These are phyloP conservation scores for Aspergillus asperescens DNA, from an alignment of 495 filamentous ascomycete genomes.

Conservation along the genomic window DNA sequence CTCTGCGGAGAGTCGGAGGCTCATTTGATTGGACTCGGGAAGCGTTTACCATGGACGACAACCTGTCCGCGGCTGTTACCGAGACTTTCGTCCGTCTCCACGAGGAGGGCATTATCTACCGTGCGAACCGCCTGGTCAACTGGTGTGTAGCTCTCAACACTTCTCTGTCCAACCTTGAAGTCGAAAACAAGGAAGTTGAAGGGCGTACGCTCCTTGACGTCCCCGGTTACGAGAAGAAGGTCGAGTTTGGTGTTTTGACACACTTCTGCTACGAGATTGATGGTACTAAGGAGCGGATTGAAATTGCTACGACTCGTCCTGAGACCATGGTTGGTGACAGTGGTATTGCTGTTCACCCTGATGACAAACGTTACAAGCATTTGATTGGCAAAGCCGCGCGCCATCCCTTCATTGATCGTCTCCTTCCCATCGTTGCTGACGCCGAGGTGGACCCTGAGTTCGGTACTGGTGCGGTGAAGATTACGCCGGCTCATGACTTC, in stretches of 20 bases:
- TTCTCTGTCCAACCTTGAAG: slow-evolving; percentile 71
- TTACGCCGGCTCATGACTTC: slow-evolving; percentile 73
- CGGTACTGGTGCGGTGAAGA: slow-evolving; percentile 75
- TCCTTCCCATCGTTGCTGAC: slow-evolving; percentile 67
- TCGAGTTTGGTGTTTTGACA: slow-evolving; percentile 67
- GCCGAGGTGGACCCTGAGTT: slow-evolving; percentile 66
- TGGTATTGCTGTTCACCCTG: slow-evolving; percentile 71
- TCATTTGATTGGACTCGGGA: slow-evolving; percentile 62
- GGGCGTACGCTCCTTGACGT: slow-evolving; percentile 62
- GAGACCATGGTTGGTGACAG: slow-evolving; percentile 82
- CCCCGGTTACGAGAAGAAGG: slow-evolving; percentile 59
- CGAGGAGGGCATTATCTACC: slow-evolving; percentile 71
- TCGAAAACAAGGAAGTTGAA: slow-evolving; percentile 65
- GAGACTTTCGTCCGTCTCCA: slow-evolving; percentile 69
- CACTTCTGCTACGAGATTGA: slow-evolving; percentile 69
- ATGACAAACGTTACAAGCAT: slow-evolving; percentile 59
- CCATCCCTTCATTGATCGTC: slow-evolving; percentile 65
- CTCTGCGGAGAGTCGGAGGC: slow-evolving; percentile 54
- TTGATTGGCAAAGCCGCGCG: slow-evolving; percentile 64
- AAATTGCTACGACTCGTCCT: slow-evolving; percentile 72
- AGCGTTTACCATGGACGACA: slow-evolving; percentile 70
- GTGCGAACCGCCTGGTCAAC: slow-evolving; percentile 71
- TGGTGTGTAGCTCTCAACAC: slow-evolving; percentile 72
- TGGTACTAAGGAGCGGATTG: slow-evolving; percentile 57
- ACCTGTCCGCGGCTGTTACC: slow-evolving; percentile 61